Conservation (phyloP, 1,284 basidiomycete species). For the Cryptococcus depauperatus region DNA sequence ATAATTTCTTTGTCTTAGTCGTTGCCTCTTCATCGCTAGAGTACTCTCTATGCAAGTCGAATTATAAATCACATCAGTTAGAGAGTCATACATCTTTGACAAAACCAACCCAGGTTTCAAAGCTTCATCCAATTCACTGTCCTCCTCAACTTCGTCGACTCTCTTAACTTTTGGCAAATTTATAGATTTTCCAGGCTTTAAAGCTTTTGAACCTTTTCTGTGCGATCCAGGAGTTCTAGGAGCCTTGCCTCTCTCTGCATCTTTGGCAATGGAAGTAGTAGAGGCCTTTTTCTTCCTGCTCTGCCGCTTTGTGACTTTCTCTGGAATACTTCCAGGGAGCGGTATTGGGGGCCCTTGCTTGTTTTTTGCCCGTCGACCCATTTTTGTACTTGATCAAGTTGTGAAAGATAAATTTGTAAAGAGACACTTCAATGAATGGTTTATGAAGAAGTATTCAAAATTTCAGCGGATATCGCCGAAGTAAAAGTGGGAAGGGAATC, state of each 20-base stretch:
- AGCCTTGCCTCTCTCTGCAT: conserved; percentile 21
- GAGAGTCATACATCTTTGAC: not conserved
- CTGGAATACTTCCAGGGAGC: conserved; percentile 44
- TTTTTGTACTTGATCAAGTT: conserved; percentile 34
- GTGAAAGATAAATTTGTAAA: not conserved
- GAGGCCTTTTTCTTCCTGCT: conserved; percentile 32
- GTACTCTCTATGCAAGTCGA: conserved; percentile 25
- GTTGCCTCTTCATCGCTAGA: conserved; percentile 49
- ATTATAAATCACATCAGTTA: conserved; percentile 3
- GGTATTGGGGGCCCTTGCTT: conserved; percentile 75
- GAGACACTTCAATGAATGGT: too few relatives aligned
- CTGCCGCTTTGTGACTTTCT: conserved; percentile 15
- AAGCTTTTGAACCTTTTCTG: conserved; percentile 13
- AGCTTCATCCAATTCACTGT: conserved; percentile 42
- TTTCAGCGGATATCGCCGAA: not conserved
- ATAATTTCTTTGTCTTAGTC: conserved; percentile 40
- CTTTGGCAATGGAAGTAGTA: conserved; percentile 11
- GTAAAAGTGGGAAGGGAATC: not conserved
- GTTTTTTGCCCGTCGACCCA: conserved; percentile 85
- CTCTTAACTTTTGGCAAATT: conserved; percentile 24
- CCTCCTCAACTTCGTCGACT: conserved; percentile 35
- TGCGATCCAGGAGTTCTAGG: conserved; percentile 10
- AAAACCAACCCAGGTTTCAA: conserved; percentile 33
- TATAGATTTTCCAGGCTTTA: conserved; percentile 2
- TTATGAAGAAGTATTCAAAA: not conserved